Evolutionary conservation across 768 basidiomycete species (phyloP).

Genomic region (Sarcodon aspratus): DNA sequence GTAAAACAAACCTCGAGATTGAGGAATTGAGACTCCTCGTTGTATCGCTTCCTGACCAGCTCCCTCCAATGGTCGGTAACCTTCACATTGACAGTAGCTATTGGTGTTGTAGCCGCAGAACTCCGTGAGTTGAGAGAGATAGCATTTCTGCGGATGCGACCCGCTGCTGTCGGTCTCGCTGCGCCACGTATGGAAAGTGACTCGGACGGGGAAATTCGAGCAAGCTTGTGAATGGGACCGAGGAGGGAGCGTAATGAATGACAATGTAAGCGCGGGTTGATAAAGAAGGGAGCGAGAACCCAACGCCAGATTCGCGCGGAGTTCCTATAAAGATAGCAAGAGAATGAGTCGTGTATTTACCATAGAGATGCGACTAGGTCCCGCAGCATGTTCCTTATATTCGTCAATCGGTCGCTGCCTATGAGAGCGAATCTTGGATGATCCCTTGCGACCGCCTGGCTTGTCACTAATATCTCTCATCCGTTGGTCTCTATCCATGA

Average conservation of each 20-base stretch:
- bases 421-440: conserved; percentile 49
- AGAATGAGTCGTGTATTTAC: conserved; percentile 46
- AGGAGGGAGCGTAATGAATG: conserved; percentile 27
- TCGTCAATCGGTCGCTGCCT: conserved; percentile 48
- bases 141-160: conserved; percentile 52
- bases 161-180: conserved; percentile 33
- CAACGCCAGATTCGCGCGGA: conserved; percentile 8
- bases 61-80: conserved; percentile 63
- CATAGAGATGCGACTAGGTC: conserved; percentile 39
- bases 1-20: conserved; percentile 65
- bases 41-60: conserved; percentile 64
- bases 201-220: conserved; percentile 32
- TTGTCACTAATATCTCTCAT: conserved; percentile 65
- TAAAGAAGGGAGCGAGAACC: conserved; percentile 20
- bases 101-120: conserved; percentile 1
- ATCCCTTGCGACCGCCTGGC: conserved; percentile 63
- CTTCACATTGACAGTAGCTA: conserved; percentile 19
- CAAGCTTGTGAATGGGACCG: conserved; percentile 24
- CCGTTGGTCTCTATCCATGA: conserved; percentile 64
- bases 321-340: conserved; percentile 15
- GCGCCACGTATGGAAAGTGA: conserved; percentile 60
- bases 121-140: conserved; percentile 17
- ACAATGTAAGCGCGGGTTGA: conserved; percentile 28
- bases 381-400: conserved; percentile 35
- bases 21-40: conserved; percentile 55